phyloP scores from a whole-genome alignment of 192 early-diverging fungal genomes.

The Coemansia sp. region DNA sequence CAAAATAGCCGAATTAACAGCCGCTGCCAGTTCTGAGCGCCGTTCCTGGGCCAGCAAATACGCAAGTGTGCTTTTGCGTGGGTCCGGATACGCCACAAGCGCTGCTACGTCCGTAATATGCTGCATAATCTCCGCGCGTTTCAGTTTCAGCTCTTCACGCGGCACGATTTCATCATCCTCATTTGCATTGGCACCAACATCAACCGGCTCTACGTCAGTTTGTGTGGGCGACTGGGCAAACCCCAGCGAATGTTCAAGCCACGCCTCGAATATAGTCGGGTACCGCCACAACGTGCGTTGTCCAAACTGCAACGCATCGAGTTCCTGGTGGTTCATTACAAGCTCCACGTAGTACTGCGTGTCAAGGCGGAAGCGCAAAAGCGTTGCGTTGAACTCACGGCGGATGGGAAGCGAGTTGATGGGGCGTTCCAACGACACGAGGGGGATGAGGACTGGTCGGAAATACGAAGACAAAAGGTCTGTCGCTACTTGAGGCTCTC shows the following conservation, averaged over 20 bases:
- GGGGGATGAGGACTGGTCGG: constrained; percentile 38
- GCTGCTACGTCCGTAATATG: constrained; percentile 49
- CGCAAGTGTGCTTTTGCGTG: constrained; percentile 29
- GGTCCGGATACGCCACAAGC: constrained; percentile 39
- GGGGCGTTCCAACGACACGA: constrained; percentile 9
- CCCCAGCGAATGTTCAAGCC: constrained; percentile 31
- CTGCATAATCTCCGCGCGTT: constrained; percentile 40
- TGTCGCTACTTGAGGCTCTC: constrained; percentile 43
- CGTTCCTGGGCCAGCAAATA: constrained; percentile 32
- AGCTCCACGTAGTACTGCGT: constrained; percentile 51
- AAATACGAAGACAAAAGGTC: constrained; percentile 50
- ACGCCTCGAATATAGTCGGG: constrained; percentile 40
- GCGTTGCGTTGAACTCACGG: constrained; percentile 31
- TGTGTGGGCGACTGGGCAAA: not conserved
- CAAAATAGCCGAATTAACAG: constrained; percentile 43
- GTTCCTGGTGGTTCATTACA: constrained; percentile 30
- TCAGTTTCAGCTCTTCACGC: constrained; percentile 33
- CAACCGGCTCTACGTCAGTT: not conserved
- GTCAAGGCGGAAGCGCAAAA: constrained; percentile 49
- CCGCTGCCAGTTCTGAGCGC: constrained; percentile 27
- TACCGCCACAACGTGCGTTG: constrained; percentile 43
- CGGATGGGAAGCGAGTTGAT: constrained; percentile 24
- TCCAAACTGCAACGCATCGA: constrained; percentile 42
- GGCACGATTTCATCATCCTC: constrained; percentile 20
- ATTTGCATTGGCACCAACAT: no score